phyloP scores from a whole-genome alignment of 495 filamentous ascomycete genomes.

The Penicillium maclennaniae region DNA sequence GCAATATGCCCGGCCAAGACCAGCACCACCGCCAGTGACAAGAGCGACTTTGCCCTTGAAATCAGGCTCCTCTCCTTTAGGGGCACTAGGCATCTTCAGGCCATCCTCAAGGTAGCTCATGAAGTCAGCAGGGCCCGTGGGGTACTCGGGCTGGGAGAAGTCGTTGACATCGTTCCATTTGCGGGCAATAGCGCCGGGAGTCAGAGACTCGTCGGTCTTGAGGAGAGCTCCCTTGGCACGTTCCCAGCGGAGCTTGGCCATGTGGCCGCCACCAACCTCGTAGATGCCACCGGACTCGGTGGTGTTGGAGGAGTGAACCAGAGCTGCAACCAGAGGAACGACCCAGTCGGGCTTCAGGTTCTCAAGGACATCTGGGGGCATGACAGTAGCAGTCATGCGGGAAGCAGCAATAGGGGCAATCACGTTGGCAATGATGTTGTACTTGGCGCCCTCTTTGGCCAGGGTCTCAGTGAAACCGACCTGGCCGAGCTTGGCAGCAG shows the following conservation, averaged over 20 bases:
- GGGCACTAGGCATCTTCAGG: constrained; percentile 68
- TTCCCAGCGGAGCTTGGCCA: constrained; percentile 95
- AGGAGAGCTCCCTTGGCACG: constrained; percentile 85
- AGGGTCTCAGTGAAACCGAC: constrained; percentile 98
- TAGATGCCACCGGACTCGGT: constrained; percentile 84
- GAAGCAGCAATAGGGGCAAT: constrained; percentile 96
- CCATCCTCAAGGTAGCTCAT: constrained; percentile 83
- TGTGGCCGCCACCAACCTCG: constrained; percentile 89
- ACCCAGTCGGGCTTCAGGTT: constrained; percentile 94
- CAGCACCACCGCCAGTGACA: constrained; percentile 82
- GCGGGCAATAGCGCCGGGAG: constrained; percentile 79
- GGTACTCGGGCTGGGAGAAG: constrained; percentile 81
- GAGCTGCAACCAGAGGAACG: constrained; percentile 85
- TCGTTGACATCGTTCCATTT: constrained; percentile 87
- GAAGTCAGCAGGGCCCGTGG: constrained; percentile 85
- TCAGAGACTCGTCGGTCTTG: constrained; percentile 84
- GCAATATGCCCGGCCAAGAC: constrained; percentile 89
- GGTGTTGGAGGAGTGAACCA: constrained; percentile 85
- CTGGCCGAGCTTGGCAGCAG: constrained; percentile 91
- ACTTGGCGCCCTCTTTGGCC: constrained; percentile 95
- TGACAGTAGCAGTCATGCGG: constrained; percentile 96
- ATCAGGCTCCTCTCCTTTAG: constrained; percentile 71
- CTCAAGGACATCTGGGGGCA: constrained; percentile 90
- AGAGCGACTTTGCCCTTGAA: constrained; percentile 90
- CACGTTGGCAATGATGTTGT: constrained; percentile 95